Base-by-base conservation (phyloP, 163 green algal species). In the Chlamydomonas reinhardtii region DNA sequence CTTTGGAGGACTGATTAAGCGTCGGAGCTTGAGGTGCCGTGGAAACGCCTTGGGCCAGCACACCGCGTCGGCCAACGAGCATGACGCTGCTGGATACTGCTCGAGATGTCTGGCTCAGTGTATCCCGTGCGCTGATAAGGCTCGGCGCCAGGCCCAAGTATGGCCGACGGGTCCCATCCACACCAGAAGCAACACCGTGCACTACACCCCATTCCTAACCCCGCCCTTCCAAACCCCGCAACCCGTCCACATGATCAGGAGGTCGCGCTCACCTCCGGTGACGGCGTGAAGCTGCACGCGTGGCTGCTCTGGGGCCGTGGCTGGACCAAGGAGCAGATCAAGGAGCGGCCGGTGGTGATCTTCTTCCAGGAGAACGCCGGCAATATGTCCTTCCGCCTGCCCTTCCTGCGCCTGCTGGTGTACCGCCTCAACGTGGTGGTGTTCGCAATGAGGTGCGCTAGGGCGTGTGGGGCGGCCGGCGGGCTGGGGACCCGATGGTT, bases 361-460 rank as follows among this genome's bases (percentile, higher is more conserved):
- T 94, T 98, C 75, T 97, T 97, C 68, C 89, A 91, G 92, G 97
- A 99, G 80, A 99, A 99, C 87, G 97, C 97, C 9, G 97, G 97
- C 48, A 98, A 98, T 94, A 99, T 99, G 96, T 92, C 93, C 4
- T 96, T 95, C 78, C 86, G 96, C 25, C 94, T 99, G 82, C 97
- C 94, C 20, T 99, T 97, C 87, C 80, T 98, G 70, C 74, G 92
- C 5, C 48, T 95, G 19, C 84, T 99, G 39, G 87, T 95, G 0
- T 87, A 91, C 25, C 72, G 89, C 27, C 89, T 97, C n/a, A 86
- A 95, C 72, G 93, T 88, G 69, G 77, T 79, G 61, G 88, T 96
- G 0, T 95, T 96, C 91, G 94, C 94, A 0, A 90, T 93, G 56
- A 94, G 93, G 89, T 94, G 73, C 22, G 75, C 29, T 5, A 3